A percentile compares a stretch with the other conserved stretches of the same genome.
phyloP scores from a whole-genome alignment of 1,284 basidiomycete species.

The Fistulina hepatica region DNA sequence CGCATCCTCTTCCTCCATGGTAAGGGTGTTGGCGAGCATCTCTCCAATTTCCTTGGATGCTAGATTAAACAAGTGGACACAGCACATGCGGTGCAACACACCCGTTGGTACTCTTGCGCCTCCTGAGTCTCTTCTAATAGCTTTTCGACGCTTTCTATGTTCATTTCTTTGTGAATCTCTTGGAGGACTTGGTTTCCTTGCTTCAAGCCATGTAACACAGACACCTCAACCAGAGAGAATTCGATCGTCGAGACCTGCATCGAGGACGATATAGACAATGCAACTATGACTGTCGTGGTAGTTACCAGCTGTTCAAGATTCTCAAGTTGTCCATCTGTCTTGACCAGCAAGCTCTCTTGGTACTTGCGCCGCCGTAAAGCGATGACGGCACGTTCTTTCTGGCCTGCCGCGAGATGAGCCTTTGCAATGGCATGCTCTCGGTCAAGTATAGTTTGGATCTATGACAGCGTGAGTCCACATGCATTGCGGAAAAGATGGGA shows the following conservation, averaged over 20 bases:
- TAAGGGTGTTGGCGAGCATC: slow-evolving; percentile 74
- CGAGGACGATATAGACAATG: not conserved
- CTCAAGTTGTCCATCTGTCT: slow-evolving; percentile 87
- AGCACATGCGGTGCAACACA: too few relatives aligned
- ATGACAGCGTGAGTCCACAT: slow-evolving; percentile 1
- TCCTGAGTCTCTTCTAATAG: slow-evolving; percentile 88
- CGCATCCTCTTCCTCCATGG: slow-evolving; percentile 85
- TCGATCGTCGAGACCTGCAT: slow-evolving; percentile 87
- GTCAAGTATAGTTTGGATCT: slow-evolving; percentile 85
- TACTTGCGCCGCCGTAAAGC: slow-evolving; percentile 88
- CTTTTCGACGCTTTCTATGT: slow-evolving; percentile 85
- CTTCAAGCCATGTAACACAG: slow-evolving; percentile 84
- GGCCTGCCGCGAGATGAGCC: slow-evolving; percentile 67
- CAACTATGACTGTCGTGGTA: not conserved
- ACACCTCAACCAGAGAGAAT: slow-evolving; percentile 89
- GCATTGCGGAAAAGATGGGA: not conserved
- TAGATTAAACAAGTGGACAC: too few relatives aligned
- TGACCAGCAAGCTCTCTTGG: slow-evolving; percentile 77
- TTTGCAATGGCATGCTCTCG: slow-evolving; percentile 86
- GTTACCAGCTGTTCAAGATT: slow-evolving; percentile 80
- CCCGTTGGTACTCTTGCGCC: slow-evolving; percentile 84
- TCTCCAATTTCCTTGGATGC: slow-evolving; percentile 75
- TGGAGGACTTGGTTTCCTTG: slow-evolving; percentile 91
- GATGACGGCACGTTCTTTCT: slow-evolving; percentile 80
- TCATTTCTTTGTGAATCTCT: slow-evolving; percentile 91